A percentile compares a stretch with the other conserved stretches of the same genome.
phyloP scores from a whole-genome alignment of 2,329 filamentous ascomycete species.

The Colletotrichum caudatum region DNA sequence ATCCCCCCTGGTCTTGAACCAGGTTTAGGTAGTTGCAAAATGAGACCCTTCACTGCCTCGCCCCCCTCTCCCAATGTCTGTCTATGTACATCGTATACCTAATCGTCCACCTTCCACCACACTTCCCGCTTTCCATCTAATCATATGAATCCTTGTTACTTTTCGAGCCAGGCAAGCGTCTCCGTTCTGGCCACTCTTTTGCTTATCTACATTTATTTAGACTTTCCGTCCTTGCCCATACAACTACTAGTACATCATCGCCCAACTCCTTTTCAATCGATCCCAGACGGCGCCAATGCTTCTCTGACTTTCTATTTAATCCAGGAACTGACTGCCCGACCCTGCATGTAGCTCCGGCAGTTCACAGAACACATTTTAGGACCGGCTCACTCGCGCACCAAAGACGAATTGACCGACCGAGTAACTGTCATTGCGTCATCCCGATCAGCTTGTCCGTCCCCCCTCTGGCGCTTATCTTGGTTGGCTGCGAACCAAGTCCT shows the following conservation, averaged over 20 bases:
- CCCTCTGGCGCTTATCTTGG: slow-evolving; percentile 30
- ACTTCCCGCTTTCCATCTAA: slow-evolving; percentile 26
- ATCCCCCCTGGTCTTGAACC: slow-evolving; percentile 16
- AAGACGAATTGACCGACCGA: slow-evolving; percentile 24
- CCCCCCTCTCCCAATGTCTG: slow-evolving; percentile 7
- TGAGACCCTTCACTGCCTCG: slow-evolving; percentile 37
- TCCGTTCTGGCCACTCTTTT: background rate
- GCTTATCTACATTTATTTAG: slow-evolving; percentile 37
- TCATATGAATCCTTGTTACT: slow-evolving; percentile 24
- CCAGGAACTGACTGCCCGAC: background rate
- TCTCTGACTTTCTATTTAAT: background rate
- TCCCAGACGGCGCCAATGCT: background rate
- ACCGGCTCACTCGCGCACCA: background rate
- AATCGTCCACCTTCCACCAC: background rate
- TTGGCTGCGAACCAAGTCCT: slow-evolving; percentile 25
- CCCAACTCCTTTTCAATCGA: slow-evolving; percentile 11
- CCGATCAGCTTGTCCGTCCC: background rate
- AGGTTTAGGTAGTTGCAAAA: background rate
- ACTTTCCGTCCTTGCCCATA: slow-evolving; percentile 31
- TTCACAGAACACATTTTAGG: background rate
- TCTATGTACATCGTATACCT: background rate
- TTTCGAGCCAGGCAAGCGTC: background rate
- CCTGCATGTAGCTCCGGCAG: slow-evolving; percentile 12
- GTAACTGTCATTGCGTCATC: slow-evolving; percentile 40
- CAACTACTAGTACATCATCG: slow-evolving; percentile 3